phyloP scores from a whole-genome alignment of 805 yeast species.

The Henningerozyma blattae region DNA sequence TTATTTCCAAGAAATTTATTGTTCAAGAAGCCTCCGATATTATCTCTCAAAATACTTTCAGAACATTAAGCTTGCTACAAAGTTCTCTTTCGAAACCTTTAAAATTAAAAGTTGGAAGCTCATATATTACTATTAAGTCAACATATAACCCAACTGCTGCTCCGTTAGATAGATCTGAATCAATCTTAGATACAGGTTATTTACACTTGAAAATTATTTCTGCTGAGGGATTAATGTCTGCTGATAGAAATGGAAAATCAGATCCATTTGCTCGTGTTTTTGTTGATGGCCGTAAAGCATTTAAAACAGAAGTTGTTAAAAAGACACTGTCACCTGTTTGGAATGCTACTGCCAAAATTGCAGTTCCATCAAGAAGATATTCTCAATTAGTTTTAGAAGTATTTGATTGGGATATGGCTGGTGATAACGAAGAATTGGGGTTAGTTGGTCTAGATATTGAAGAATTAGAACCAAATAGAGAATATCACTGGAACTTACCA shows the following conservation, averaged over 20 bases:
- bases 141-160: conserved; percentile 51
- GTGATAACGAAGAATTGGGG: conserved; percentile 53
- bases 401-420: conserved; percentile 73
- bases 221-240: conserved; percentile 42
- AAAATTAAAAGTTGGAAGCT: conserved; percentile 32
- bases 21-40: conserved; percentile 38
- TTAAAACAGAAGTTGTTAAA: conserved; percentile 49
- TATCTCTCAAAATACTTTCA: conserved; percentile 35
- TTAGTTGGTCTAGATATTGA: conserved; percentile 37
- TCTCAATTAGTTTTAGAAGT: conserved; percentile 36
- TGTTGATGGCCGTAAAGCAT: conserved; percentile 41
- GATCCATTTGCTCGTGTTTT: conserved; percentile 54
- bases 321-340: conserved; percentile 64
- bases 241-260: conserved; percentile 64
- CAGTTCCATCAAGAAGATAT: conserved; percentile 52
- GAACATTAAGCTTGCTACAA: conserved; percentile 43
- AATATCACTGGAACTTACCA: conserved; percentile 35
- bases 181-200: conserved; percentile 57
- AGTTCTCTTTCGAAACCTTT: conserved; percentile 36
- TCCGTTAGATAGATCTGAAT: conserved; percentile 44
- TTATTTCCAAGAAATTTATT: conserved; percentile 42
- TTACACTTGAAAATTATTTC: conserved; percentile 44
- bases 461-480: conserved; percentile 32
- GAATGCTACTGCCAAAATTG: conserved; percentile 54
- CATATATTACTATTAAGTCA: conserved; percentile 35